These are phyloP conservation scores for Fusarium dlaminii DNA, from an alignment of 2,329 filamentous ascomycete genomes.

Conservation along the genomic window DNA sequence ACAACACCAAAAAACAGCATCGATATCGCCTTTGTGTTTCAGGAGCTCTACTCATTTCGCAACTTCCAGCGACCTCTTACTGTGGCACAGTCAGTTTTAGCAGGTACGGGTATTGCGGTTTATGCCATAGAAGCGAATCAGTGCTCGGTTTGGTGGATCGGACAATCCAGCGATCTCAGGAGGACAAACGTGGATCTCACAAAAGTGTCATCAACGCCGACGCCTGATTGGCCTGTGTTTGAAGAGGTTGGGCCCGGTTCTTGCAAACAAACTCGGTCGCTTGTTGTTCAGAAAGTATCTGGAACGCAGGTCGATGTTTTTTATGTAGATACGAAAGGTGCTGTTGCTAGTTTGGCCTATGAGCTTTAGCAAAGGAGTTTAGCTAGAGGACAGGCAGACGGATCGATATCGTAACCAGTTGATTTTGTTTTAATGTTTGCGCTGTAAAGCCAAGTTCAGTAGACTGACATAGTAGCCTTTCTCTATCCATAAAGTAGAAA, in stretches of 20 bases:
- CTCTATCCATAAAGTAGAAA: no score
- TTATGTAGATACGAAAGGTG: background rate
- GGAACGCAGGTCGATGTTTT: background rate
- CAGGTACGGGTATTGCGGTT: background rate
- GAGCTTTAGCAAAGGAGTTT: background rate
- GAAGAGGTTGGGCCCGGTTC: background rate
- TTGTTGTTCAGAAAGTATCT: background rate
- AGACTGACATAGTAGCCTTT: no score
- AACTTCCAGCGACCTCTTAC: background rate
- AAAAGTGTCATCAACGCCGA: rapidly evolving
- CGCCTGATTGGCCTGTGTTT: background rate
- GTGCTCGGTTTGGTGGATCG: background rate
- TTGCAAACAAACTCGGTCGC: background rate
- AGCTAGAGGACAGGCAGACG: no score
- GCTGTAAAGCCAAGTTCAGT: no score
- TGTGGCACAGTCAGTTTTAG: background rate
- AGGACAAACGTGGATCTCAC: background rate
- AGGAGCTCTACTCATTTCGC: background rate
- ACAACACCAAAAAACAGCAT: background rate
- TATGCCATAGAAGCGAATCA: background rate
- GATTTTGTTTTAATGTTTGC: no score
- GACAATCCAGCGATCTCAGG: background rate
- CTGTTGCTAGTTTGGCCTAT: background rate
- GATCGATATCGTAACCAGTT: no score
- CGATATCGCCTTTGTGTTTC: background rate